phyloP scores from a whole-genome alignment of 768 basidiomycete species.

The Tylopilus subfusipes region DNA sequence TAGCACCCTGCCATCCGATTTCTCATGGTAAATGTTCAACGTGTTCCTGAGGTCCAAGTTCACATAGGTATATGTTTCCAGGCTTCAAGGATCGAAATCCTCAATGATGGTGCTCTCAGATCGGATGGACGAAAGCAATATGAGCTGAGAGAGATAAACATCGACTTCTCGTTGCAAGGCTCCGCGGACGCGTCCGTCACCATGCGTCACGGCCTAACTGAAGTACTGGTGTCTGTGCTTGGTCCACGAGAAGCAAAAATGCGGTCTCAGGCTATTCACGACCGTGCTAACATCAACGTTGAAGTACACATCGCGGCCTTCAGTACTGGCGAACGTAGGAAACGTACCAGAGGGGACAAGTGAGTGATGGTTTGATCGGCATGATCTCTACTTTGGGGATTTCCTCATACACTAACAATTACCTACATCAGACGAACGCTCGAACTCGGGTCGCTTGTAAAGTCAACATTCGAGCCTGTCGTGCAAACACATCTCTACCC shows the following conservation, averaged over 20 bases:
- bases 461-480: conserved; percentile 95
- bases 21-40: conserved; percentile 4
- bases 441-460: conserved; percentile 83
- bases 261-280: conserved; percentile 76
- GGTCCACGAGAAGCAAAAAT: conserved; percentile 88
- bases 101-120: conserved; percentile 83
- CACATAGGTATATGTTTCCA: conserved; percentile 16
- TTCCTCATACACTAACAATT: not conserved
- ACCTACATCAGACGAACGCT: conserved; percentile 62
- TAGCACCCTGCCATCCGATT: not conserved
- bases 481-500: conserved; percentile 90
- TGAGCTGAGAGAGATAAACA: conserved; percentile 79
- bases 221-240: conserved; percentile 83
- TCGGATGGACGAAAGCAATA: conserved; percentile 92
- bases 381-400: not conserved
- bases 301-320: conserved; percentile 87
- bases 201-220: conserved; percentile 86
- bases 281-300: conserved; percentile 86
- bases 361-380: conserved; percentile 39
- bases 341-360: conserved; percentile 83
- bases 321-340: conserved; percentile 76
- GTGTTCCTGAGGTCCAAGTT: not conserved
- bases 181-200: conserved; percentile 82
- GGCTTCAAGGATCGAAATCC: conserved; percentile 63
- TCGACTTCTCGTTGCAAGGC: conserved; percentile 72